Evolutionary conservation across 768 basidiomycete species (phyloP), one percentile per base, ranked within the genome.

Genomic region (Lenzites betulinus): DNA sequence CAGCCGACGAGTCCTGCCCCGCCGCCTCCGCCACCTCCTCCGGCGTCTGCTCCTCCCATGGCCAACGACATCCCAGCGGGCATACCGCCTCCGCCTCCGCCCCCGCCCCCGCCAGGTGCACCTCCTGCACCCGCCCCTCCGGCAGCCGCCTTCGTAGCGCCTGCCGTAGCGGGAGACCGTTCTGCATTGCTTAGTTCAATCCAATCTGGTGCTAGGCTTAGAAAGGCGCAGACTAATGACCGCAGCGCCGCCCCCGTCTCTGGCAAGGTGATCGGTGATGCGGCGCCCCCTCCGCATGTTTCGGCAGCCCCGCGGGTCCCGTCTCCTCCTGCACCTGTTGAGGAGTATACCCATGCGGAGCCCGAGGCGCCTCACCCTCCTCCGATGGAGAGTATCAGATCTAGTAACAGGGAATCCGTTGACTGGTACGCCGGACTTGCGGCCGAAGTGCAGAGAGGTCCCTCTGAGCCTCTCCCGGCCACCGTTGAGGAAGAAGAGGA

Each of bases 361-460:
- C 41, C 48, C 1, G 69, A 69, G 54, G 64, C 33, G 13, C 44
- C 49, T 20, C 46, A 43, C 28, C 30, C 43, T 44, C 41, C 18
- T 35, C 58, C 52, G 57, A 43, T 50, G 56, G 51, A 39, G 39
- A 72, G 66, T 35, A 57, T 64, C 38, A 63, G 70, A 38, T 75
- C 80, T 35, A 80, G 74, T 55, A 83, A 89, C 67, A 79, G 87
- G 60, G 89, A 94, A 72, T 89, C 88, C 7, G 89, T 96, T 3
- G 95, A 93, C 67, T 98, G 95, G 95, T 94, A 92, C 70, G 83
- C 87, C 51, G 89, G 88, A 33, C 79, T 96, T 13, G 94, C 95
- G 13, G 90, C 89, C 39, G 88, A 96, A 75, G 72, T 70, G 23
- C 74, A 68, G 23, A 62, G 65, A 22, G 69, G 68, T 46, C 67